Conservation (phyloP, 177 flowering plant genomes). For the Vitis hybrid region DNA sequence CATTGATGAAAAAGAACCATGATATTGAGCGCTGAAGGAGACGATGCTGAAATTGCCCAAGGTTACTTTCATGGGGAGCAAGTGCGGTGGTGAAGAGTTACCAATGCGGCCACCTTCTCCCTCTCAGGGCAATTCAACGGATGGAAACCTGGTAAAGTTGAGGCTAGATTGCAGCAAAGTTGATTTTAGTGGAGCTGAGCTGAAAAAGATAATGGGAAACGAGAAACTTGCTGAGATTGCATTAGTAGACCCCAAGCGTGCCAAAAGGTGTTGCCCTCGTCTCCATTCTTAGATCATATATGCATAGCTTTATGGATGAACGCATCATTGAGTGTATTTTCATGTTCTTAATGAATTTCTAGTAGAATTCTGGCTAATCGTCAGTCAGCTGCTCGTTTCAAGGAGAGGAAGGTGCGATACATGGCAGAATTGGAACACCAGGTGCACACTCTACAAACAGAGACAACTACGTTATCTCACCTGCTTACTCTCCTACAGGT, state of each 20-base stretch:
- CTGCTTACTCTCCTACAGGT: conserved; percentile 31
- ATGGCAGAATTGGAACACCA: conserved; percentile 31
- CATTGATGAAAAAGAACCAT: too few relatives aligned
- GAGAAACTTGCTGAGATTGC: conserved; percentile 49
- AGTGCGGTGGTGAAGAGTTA: too few relatives aligned
- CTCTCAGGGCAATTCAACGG: too few relatives aligned
- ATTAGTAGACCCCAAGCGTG: conserved; percentile 42
- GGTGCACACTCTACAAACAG: conserved; percentile 31
- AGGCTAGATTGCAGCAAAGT: conserved; percentile 25
- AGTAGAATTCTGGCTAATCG: conserved; percentile 33
- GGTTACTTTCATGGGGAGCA: too few relatives aligned
- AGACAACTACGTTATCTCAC: conserved; percentile 30
- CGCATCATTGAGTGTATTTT: too few relatives aligned
- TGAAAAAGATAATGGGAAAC: conserved; percentile 47
- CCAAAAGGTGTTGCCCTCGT: conserved; percentile 27
- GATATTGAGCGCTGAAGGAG: too few relatives aligned
- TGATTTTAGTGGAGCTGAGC: conserved; percentile 38
- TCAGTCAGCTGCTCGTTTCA: conserved; percentile 36
- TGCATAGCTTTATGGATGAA: too few relatives aligned
- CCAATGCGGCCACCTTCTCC: too few relatives aligned
- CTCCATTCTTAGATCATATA: too few relatives aligned
- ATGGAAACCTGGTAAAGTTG: too few relatives aligned
- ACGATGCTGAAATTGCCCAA: too few relatives aligned
- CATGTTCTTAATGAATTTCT: too few relatives aligned
- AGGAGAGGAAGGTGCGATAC: conserved; percentile 31